Percentiles rank a stretch among this genome's conserved stretches.
These are phyloP conservation scores for Beta corolliflora DNA, from an alignment of 179 eudicot species.

Conservation along the genomic window DNA sequence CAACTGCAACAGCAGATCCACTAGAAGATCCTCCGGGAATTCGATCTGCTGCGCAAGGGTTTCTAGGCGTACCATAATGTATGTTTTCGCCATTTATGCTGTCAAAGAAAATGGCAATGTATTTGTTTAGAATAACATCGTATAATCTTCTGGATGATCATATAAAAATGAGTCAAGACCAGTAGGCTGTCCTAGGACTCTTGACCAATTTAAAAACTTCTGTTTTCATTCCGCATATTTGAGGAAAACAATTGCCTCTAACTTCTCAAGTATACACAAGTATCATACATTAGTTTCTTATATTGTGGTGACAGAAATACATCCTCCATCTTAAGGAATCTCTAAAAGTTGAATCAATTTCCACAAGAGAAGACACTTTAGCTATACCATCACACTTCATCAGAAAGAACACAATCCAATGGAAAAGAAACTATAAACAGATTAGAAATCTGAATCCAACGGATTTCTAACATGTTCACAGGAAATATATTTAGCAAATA, in stretches of 20 bases:
- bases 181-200: too few species aligned
- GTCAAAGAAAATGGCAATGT: conserved; percentile 21
- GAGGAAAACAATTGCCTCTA: too few species aligned
- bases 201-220: too few species aligned
- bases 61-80: conserved; percentile 86
- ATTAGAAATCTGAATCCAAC: too few species aligned
- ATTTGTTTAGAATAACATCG: background rate
- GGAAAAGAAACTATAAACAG: background rate
- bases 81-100: conserved; percentile 87
- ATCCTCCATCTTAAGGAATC: background rate
- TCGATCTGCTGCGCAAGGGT: conserved; percentile 77
- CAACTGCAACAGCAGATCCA: conserved; percentile 97
- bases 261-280: background rate
- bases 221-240: too few species aligned
- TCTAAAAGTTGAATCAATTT: background rate
- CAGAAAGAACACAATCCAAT: background rate
- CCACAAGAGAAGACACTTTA: background rate
- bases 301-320: background rate
- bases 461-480: background rate
- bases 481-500: background rate
- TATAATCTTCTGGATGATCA: background rate
- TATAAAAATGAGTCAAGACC: background rate
- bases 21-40: conserved; percentile 97
- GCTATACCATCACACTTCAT: background rate
- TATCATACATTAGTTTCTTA: background rate